Evolutionary conservation across 306 rosid genomes (phyloP).

Genomic region (Lathyrus aphaca): DNA sequence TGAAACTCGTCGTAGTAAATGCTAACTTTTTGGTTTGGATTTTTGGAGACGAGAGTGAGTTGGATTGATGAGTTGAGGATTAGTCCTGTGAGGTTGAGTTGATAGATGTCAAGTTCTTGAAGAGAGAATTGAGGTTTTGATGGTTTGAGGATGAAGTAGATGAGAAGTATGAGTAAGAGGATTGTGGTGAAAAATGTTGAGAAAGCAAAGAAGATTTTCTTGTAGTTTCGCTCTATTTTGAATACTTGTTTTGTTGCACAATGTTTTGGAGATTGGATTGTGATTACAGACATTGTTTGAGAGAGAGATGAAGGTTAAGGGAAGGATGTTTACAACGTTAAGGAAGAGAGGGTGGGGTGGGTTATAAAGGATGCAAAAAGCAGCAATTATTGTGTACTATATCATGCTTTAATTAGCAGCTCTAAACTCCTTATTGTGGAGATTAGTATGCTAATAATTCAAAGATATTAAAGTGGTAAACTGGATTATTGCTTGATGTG

Average conservation of each 20-base stretch:
- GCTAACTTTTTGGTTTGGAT: constrained; percentile 81
- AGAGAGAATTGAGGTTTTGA: constrained; percentile 80
- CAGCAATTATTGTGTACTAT: constrained; percentile 48
- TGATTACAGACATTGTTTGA: constrained; percentile 67
- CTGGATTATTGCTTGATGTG: constrained; percentile 9
- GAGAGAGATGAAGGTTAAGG: constrained; percentile 4
- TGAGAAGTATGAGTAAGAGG: constrained; percentile 53
- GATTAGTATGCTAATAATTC: neutral
- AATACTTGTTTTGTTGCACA: constrained; percentile 63
- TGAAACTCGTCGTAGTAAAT: constrained; percentile 78
- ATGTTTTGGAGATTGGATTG: constrained; percentile 72
- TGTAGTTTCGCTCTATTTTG: constrained; percentile 55
- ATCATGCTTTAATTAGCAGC: constrained; percentile 50
- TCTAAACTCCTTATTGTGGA: constrained; percentile 25
- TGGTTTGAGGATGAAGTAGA: constrained; percentile 74
- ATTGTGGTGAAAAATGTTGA: constrained; percentile 62
- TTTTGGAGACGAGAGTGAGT: constrained; percentile 70
- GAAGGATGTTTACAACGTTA: constrained; percentile 48
- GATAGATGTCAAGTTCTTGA: constrained; percentile 71
- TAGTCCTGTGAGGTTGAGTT: constrained; percentile 60
- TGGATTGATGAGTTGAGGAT: constrained; percentile 84
- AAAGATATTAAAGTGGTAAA: constrained; percentile 12
- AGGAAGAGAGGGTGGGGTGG: constrained; percentile 46
- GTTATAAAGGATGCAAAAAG: constrained; percentile 48
- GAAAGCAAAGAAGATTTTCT: constrained; percentile 55